Base-by-base conservation (phyloP, 441 rosid species). In the Theobroma grandiflorum region DNA sequence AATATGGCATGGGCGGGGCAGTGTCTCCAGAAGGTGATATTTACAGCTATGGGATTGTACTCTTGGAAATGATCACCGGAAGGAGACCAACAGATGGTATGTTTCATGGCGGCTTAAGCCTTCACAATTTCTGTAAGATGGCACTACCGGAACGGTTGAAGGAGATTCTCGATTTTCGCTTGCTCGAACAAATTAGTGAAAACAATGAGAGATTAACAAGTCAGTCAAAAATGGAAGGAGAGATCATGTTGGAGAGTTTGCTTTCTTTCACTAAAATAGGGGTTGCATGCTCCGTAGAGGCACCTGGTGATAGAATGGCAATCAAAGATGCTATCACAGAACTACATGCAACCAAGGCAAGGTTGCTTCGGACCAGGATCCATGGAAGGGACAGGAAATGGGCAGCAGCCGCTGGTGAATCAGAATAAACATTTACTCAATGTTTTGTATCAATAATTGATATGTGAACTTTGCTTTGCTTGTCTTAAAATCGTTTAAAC, bases 11-110 rank as follows among this genome's bases (percentile, higher is more conserved):
- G 9, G 77, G 81, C 35, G 50, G 72, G 16, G 38, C 75, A 11
- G 72, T 71, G 14, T 80, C 77, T 35, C 61, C 79, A 63, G 18
- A 53, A 11, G 79, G 77, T 16, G 82, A 83, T 74, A 69, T 78
- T 7, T 80, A 77, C 52, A 83, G 65, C 14, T 68, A 64, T 0
- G 66, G 74, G 0, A 4, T 74, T 3, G 37, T 78, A 0, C 11
- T 84, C 50, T 55, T 78, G 14, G 84, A 84, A 16, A 80, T 80
- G 78, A 31, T 62, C 2, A 59, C 78, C 0, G 75, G 74, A 31
- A 80, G 33, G 59, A 37, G 22, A 0, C 79, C 84, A 2, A 68
- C 71, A 2, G 72, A 75, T 26, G 52, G 20, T 31, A 66, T 67
- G 45, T 84, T 80, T 6, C 8, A 31, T 0, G 81, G 40, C 22